Evolutionary conservation across 352 stramenopile genomes (phyloP).

Genomic region (Globisporangium radiosum): DNA sequence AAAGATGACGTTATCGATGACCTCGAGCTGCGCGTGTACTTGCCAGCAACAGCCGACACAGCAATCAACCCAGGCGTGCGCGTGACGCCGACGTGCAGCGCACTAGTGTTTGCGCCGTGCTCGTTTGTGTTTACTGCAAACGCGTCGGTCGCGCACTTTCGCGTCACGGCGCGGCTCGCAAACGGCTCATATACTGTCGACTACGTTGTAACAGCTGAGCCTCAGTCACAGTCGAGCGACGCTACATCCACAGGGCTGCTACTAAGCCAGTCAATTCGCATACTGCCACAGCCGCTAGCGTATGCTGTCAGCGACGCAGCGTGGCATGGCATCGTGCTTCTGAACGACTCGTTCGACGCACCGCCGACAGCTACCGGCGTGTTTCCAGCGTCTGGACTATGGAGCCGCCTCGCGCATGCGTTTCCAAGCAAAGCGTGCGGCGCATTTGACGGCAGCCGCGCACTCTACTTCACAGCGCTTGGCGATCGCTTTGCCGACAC

Average conservation of each 20-base stretch:
- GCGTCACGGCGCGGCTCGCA: constrained; percentile 1
- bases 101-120: constrained; percentile 27
- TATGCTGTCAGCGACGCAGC: constrained; percentile 26
- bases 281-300: constrained; percentile 27
- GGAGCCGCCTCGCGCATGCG: constrained; percentile 45
- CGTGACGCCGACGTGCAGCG: constrained; percentile 25
- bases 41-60: constrained; percentile 6
- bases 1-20: constrained; percentile 25
- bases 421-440: constrained; percentile 52
- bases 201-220: constrained; percentile 10
- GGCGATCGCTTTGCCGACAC: constrained; percentile 46
- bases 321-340: constrained; percentile 44
- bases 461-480: constrained; percentile 61
- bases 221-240: constrained; percentile 5
- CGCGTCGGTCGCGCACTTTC: constrained; percentile 2
- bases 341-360: constrained; percentile 58
- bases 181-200: constrained; percentile 23
- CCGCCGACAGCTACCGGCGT: constrained; percentile 7
- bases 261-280: constrained; percentile 18
- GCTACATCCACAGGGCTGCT: constrained; percentile 3
- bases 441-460: constrained; percentile 25
- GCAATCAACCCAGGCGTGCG: constrained; percentile 9
- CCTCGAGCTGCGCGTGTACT: constrained; percentile 39
- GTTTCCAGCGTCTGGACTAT: constrained; percentile 26
- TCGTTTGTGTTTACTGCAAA: constrained; percentile 10